These are phyloP conservation scores for Botryotinia globosa DNA, from an alignment of 2,329 filamentous ascomycete species.

Conservation along the genomic window DNA sequence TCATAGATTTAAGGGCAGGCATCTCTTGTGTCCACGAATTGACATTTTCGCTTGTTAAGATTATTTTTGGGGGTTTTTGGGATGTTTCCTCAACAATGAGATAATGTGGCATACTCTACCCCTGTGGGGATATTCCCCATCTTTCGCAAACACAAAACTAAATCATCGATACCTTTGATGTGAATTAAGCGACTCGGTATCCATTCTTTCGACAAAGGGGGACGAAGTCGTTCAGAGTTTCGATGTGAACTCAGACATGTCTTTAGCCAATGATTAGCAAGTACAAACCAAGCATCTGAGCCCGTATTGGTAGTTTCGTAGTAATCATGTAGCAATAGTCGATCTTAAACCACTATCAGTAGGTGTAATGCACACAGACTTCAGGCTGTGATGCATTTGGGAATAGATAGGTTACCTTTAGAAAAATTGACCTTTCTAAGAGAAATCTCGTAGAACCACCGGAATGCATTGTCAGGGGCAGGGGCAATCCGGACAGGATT, in stretches of 20 bases:
- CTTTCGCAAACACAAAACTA: neutral
- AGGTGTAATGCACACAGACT: accelerated
- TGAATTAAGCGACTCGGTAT: neutral
- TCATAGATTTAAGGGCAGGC: neutral
- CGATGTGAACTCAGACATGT: neutral
- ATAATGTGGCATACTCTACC: neutral
- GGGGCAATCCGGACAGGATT: no score
- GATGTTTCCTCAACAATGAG: neutral
- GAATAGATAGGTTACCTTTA: neutral
- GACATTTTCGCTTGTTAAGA: neutral
- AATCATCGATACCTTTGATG: accelerated
- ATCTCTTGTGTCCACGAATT: neutral
- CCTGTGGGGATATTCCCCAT: neutral
- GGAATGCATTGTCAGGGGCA: no score
- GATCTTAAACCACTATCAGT: neutral
- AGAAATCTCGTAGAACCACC: accelerated
- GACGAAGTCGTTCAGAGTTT: accelerated
- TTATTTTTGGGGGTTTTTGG: neutral
- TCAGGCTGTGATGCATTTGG: neutral
- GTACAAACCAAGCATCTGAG: neutral
- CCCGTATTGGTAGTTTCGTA: neutral
- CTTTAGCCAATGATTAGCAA: neutral
- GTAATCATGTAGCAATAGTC: neutral
- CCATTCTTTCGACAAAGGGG: neutral
- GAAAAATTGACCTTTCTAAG: accelerated